Evolutionary conservation across 352 stramenopile genomes (phyloP), one percentile per base, ranked within the genome.

Genomic region (Globisporangium spinosum): DNA sequence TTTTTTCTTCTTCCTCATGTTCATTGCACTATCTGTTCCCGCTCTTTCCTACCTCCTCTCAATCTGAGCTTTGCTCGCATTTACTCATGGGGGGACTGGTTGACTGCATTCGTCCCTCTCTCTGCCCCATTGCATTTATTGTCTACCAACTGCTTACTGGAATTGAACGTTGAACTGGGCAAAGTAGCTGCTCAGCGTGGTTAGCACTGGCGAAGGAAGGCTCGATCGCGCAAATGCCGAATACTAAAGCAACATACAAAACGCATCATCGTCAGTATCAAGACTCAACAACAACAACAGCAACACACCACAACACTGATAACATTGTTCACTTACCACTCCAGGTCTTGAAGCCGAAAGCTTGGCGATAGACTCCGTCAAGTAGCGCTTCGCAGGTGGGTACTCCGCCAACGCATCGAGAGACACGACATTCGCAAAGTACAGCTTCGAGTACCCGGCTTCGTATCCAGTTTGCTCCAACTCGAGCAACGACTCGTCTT

Each of bases 371-470:
- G 78, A 89, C 38, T 90, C 81, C 4, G 78, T 77, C 65, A 94
- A 71, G 57, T 90, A 94, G 51, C 79, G 78, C 53, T 82, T 83
- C 49, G 80, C 67, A 6, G 72, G 61, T 0, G 78, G 71, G 69
- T 97, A 89, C 58, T 97, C 87, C 17, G 80, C 68, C 64, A 98
- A 89, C 32, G 89, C 83, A 76, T 99, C 96, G 58, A 93, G 81
- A 0, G 81, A 70, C 43, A 89, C 82, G 40, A 92, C 82, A 0
- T 85, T 91, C 10, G 95, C 95, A 77, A 98, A 98, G 67, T 97
- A 93, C 20, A 99, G 75, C 65, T 95, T 94, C 15, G 95, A 97
- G 77, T 96, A 98, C 9, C 91, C 91, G 40, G 95, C 89, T 85
- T 98, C 95, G 69, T 98, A 99, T 27, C 90, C 86, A 2, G 89